These are phyloP conservation scores for Tuber calosporum DNA, from an alignment of 495 filamentous ascomycete genomes.

Conservation along the genomic window DNA sequence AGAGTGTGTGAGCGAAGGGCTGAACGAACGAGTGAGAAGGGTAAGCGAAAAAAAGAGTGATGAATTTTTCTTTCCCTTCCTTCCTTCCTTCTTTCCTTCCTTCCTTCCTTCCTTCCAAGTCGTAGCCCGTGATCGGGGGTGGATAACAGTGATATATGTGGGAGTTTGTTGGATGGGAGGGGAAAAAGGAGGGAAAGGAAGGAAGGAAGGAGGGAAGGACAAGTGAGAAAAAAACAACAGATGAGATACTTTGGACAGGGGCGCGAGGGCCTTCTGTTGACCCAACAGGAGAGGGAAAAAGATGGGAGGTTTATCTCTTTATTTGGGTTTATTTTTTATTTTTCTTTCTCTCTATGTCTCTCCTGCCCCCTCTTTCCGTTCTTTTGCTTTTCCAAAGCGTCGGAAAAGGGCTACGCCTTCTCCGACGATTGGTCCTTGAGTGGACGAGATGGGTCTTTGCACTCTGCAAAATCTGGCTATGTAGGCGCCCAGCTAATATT, in stretches of 20 bases:
- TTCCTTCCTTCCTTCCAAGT: slow-evolving; percentile 15
- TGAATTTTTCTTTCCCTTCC: slow-evolving; percentile 10
- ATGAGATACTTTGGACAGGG: slow-evolving; percentile 1
- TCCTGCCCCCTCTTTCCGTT: background rate
- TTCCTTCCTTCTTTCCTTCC: slow-evolving; percentile 16
- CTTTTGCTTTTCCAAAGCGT: background rate
- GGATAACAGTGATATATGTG: background rate
- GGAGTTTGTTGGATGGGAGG: slow-evolving; percentile 2
- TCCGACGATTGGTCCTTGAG: background rate
- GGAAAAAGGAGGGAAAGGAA: slow-evolving; percentile 13
- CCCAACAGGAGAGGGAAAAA: background rate
- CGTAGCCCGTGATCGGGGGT: background rate
- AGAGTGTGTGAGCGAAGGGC: background rate
- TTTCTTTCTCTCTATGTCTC: background rate
- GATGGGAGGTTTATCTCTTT: slow-evolving; percentile 4
- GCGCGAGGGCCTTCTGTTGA: background rate
- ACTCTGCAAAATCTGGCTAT: background rate
- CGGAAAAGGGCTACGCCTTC: background rate
- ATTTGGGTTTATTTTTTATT: background rate
- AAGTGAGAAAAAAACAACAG: background rate
- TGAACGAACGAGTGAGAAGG: background rate
- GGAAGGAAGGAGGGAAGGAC: background rate
- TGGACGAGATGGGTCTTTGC: background rate
- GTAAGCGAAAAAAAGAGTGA: slow-evolving; percentile 7
- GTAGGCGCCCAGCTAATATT: background rate